Evolutionary conservation across 345 rosid species (phyloP), one percentile per base, ranked within the genome.

Genomic region (Citrus trifoliata): DNA sequence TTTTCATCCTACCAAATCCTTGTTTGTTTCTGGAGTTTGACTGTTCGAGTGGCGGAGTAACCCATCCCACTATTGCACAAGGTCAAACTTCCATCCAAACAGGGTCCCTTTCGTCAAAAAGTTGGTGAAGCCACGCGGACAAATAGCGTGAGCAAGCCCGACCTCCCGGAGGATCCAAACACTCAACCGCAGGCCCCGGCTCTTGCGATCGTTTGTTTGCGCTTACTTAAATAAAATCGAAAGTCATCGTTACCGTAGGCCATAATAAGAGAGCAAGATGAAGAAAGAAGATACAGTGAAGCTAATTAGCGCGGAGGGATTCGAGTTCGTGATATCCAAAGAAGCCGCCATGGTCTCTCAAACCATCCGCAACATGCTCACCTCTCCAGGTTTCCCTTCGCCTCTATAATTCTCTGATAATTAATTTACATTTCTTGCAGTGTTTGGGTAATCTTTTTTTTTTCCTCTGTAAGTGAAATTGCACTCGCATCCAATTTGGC

Each of bases 341-440:
- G 82, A 85, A 76, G 88, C 86, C 5, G 88, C 88, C 76, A 85
- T 82, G 88, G 88, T 85, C 71, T 85, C 88, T 6, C 84, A 82
- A 32, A 82, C 84, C 37, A 82, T 85, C 64, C 84, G 88, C 70
- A 85, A 85, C 86, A 85, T 85, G 88, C 88, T 85, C 21, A 85
- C 86, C 4, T 82, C 88, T 72, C 84, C 88, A 71, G 88, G 88
- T 85, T 46, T 46, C 51, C 51, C 51, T 46, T 46, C 51, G 51
- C 51, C 48, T 16, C 51, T 30, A 25, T 56, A n/a, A 30, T 25
- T 35, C 66, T 7, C 60, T 73, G 28, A 37, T 35, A 32, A n/a
- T 58, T 55, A 27, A 25, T 28, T 25, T 33, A 6, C 6, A 7
- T 6, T 53, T 53, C 22, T 53, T 53, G 58, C 58, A 4, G 58